These are phyloP conservation scores for Hygrophila difformis DNA, from an alignment of 257 asterid species.

Conservation along the genomic window DNA sequence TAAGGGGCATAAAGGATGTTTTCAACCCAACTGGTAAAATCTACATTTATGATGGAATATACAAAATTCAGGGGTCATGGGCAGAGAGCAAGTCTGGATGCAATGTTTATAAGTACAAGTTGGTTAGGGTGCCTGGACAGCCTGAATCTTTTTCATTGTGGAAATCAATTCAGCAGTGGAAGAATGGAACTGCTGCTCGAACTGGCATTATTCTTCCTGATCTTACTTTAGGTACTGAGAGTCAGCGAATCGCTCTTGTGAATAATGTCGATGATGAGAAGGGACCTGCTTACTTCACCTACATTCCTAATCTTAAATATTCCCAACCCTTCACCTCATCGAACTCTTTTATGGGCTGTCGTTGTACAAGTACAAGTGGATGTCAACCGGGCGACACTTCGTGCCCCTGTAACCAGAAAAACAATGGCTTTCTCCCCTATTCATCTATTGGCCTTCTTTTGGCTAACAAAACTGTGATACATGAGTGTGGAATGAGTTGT, in stretches of 20 bases:
- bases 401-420: constrained; percentile 56
- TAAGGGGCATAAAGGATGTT: constrained; percentile 44
- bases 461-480: constrained; percentile 33
- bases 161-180: constrained; percentile 92
- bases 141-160: constrained; percentile 73
- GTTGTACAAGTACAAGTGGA: constrained; percentile 56
- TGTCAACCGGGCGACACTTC: constrained; percentile 63
- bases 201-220: constrained; percentile 79
- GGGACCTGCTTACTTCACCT: constrained; percentile 89
- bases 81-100: constrained; percentile 70
- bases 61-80: constrained; percentile 81
- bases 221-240: constrained; percentile 71
- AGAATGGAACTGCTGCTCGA: constrained; percentile 51
- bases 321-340: constrained; percentile 42
- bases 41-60: constrained; percentile 78
- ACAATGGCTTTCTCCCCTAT: constrained; percentile 61
- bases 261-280: constrained; percentile 83
- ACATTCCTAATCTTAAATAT: constrained; percentile 48
- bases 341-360: constrained; percentile 47
- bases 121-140: constrained; percentile 80
- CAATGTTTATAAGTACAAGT: constrained; percentile 76
- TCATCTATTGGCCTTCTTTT: constrained; percentile 58
- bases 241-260: constrained; percentile 66
- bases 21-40: constrained; percentile 42
- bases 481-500: constrained; percentile 79